Evolutionary conservation across 2,329 filamentous ascomycete species (phyloP).

Genomic region (Colletotrichum spinosum): DNA sequence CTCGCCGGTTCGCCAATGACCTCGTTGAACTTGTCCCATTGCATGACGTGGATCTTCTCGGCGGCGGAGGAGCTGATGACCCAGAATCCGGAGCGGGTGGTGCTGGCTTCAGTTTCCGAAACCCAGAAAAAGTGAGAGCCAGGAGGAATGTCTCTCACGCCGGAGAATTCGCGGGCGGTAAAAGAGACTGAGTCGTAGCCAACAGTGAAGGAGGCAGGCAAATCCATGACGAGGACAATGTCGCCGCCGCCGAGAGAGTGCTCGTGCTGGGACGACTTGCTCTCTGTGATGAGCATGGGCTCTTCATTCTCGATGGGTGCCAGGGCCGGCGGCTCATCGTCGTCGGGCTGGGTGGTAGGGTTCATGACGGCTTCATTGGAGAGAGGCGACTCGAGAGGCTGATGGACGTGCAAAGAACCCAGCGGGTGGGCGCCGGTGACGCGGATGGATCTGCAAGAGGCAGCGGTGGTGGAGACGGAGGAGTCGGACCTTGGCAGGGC

Average conservation of each 20-base stretch:
- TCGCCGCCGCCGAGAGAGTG: constrained; percentile 56
- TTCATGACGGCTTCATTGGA: constrained; percentile 36
- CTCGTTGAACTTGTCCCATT: constrained; percentile 69
- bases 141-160: constrained; percentile 65
- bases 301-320: constrained; percentile 39
- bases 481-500: constrained; percentile 52
- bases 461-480: constrained; percentile 45
- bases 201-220: constrained; percentile 63
- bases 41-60: constrained; percentile 57
- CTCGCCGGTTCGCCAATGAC: constrained; percentile 60
- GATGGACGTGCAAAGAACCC: constrained; percentile 56
- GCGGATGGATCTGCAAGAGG: constrained; percentile 48
- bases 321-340: constrained; percentile 45
- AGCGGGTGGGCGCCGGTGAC: constrained; percentile 55
- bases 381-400: constrained; percentile 40
- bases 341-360: constrained; percentile 38
- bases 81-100: constrained; percentile 69
- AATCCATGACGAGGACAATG: constrained; percentile 62
- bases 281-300: constrained; percentile 35
- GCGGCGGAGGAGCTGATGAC: constrained; percentile 52
- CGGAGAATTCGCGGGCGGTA: constrained; percentile 60
- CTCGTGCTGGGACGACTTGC: constrained; percentile 31
- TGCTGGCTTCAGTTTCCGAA: constrained; percentile 59
- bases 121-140: constrained; percentile 72
- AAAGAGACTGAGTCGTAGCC: constrained; percentile 66